phyloP scores from a whole-genome alignment of 306 rosid species.

The Quercus parvula region DNA sequence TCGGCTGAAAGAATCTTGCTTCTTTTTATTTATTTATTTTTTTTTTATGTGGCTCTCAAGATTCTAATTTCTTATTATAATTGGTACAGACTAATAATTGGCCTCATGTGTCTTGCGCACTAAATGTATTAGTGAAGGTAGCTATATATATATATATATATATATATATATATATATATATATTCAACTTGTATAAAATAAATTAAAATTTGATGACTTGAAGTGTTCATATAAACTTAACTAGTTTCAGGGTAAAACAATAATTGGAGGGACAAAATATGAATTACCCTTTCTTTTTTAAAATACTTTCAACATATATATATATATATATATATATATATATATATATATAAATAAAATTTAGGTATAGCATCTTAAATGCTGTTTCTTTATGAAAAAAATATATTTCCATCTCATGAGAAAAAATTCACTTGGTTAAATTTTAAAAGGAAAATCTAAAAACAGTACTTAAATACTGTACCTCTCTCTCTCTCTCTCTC shows the following conservation, averaged over 20 bases:
- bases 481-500: too few species aligned
- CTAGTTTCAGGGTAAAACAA: too few species aligned
- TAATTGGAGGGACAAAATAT: too few species aligned
- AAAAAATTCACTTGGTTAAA: fast-evolving
- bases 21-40: neutral
- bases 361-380: fast-evolving
- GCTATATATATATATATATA: neutral
- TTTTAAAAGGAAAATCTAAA: too few species aligned
- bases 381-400: fast-evolving
- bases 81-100: neutral
- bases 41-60: neutral
- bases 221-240: too few species aligned
- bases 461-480: fast-evolving
- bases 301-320: too few species aligned
- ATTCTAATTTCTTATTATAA: neutral
- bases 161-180: too few species aligned
- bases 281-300: too few species aligned
- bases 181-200: too few species aligned
- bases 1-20: neutral
- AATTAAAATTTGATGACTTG: too few species aligned
- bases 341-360: too few species aligned
- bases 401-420: fast-evolving
- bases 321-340: too few species aligned
- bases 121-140: neutral
- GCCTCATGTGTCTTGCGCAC: neutral